Percentiles rank a stretch among this genome's conserved stretches.
phyloP scores from a whole-genome alignment of 129 eudicot genomes.

The Scalesia atractyloides region DNA sequence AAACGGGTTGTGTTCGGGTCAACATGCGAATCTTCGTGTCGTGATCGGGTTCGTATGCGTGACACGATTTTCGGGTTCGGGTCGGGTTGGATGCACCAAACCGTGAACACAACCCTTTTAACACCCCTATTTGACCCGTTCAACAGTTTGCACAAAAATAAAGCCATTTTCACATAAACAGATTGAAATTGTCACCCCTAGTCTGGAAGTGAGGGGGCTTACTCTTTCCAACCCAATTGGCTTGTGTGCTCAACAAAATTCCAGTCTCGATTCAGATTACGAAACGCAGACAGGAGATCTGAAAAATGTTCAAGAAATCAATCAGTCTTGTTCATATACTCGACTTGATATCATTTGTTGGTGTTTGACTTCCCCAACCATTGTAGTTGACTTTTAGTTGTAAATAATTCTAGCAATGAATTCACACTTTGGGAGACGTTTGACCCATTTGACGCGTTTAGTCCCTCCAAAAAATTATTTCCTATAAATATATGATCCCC shows the following conservation, averaged over 20 bases:
- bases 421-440: not conserved
- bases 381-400: constrained; percentile 15
- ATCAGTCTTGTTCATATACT: not conserved
- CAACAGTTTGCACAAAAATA: not conserved
- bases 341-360: constrained; percentile 12
- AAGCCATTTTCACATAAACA: not conserved
- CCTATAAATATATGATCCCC: not conserved
- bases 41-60: too few species aligned
- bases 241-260: constrained; percentile 91
- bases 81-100: too few species aligned
- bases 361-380: constrained; percentile 17
- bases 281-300: constrained; percentile 78
- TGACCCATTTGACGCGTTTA: not conserved
- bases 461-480: not conserved
- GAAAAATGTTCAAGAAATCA: constrained; percentile 36
- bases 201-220: constrained; percentile 40
- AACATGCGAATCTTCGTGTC: too few species aligned
- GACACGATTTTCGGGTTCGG: too few species aligned
- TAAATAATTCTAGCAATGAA: not conserved
- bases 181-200: constrained; percentile 12
- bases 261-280: constrained; percentile 59
- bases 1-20: too few species aligned
- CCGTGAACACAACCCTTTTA: too few species aligned
- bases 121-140: not conserved
- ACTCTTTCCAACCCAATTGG: constrained; percentile 89